phyloP scores from a whole-genome alignment of 371 early-diverging fungal genomes.

The Choanephora cucurbitarum region DNA sequence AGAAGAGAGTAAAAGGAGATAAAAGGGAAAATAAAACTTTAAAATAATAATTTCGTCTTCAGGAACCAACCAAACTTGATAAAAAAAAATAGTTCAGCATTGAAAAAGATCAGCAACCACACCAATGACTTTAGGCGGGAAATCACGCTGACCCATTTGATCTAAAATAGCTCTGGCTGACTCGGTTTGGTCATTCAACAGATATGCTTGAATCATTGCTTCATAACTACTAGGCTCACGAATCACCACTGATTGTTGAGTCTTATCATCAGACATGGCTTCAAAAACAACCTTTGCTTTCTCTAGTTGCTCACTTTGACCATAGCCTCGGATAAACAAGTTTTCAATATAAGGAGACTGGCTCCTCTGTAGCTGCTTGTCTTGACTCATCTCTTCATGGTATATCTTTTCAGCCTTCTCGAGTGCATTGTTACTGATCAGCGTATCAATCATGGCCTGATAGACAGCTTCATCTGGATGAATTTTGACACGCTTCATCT shows the following conservation, averaged over 20 bases:
- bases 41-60: not conserved
- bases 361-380: conserved; percentile 25
- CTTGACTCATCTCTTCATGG: conserved; percentile 21
- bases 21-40: conserved; percentile 2
- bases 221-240: conserved; percentile 69
- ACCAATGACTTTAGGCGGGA: conserved; percentile 52
- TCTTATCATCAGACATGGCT: conserved; percentile 54
- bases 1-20: not conserved
- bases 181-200: conserved; percentile 44
- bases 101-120: conserved; percentile 31
- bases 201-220: conserved; percentile 62
- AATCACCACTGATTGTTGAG: conserved; percentile 29
- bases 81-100: no score
- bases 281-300: conserved; percentile 56
- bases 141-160: conserved; percentile 47
- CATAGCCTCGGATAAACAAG: conserved; percentile 65
- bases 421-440: conserved; percentile 50
- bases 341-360: conserved; percentile 66
- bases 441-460: conserved; percentile 61
- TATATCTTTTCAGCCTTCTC: conserved; percentile 50
- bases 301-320: conserved; percentile 42
- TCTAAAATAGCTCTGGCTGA: conserved; percentile 49
- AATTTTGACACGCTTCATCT: conserved; percentile 44
- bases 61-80: no score
- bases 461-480: conserved; percentile 57